Base-by-base conservation (phyloP, 306 rosid genomes). In the Prunus padus region DNA sequence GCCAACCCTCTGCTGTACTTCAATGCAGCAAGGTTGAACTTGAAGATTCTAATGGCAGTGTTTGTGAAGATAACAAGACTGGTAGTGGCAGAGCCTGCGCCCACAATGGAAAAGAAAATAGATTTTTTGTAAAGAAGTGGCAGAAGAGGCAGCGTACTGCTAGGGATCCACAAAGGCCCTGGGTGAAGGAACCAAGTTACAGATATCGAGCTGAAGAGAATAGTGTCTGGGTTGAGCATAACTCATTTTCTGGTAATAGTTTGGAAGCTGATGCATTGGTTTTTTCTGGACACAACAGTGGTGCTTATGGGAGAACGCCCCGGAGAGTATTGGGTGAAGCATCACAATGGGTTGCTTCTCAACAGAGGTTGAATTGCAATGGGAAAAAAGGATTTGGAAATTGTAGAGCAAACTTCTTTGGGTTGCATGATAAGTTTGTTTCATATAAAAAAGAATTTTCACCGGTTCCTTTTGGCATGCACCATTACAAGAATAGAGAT, bases 261-360 rank as follows among this genome's bases (percentile, higher is more conserved):
- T 4, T 49, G 15, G 14, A 20, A 22, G 40, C 71, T 55, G 20
- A 16, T 62, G 59, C 47, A 4, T 61, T n/a, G 15, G 31, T 12
- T 63, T 63, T 13, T 22, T 42, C 71, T 47, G 71, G 78, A 7
- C 69, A 49, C 72, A 50, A 50, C 23, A 74, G 22, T 50, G 30
- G 44, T 51, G 54, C 54, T 9, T 55, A 9, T 65, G 52, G 13
- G 71, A 37, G n/a, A 16, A 3, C 0, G 30, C 13, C 45, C 18
- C 50, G 14, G 25, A 25, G 45, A 63, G 23, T n/a, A 30, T 46
- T 49, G 30, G 44, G 47, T 14, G 50, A 74, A 14, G 49, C 70
- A n/a, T 30, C 63, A 25, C 64, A 75, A 5, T 44, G 54, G 64
- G 79, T 22, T 65, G 22, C 30, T 71, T 54, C 65, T 65, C 72